A percentile compares a stretch with the other conserved stretches of the same genome.
These are phyloP conservation scores for Globisporangium irregulare DNA, from an alignment of 352 stramenopile species.

Conservation along the genomic window DNA sequence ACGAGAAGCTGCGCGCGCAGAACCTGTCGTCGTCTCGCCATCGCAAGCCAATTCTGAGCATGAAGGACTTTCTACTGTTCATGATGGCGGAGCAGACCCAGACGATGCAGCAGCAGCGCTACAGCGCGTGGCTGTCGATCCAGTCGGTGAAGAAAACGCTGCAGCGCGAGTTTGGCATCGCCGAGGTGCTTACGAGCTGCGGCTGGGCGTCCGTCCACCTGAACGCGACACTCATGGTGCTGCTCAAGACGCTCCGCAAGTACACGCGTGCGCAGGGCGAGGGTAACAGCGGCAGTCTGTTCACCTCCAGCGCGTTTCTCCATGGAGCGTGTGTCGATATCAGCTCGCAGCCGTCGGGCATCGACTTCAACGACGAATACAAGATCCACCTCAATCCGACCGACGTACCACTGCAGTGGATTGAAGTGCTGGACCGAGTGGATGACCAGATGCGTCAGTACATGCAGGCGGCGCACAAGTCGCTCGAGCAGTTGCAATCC, in stretches of 20 bases:
- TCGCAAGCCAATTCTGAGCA: constrained; percentile 33
- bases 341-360: constrained; percentile 45
- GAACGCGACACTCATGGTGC: constrained; percentile 54
- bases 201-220: constrained; percentile 61
- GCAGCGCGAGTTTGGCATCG: constrained; percentile 47
- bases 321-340: constrained; percentile 36
- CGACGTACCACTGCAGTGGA: constrained; percentile 63
- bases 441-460: constrained; percentile 45
- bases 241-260: constrained; percentile 59
- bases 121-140: constrained; percentile 50
- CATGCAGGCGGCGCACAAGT: constrained; percentile 38
- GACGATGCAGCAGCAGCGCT: constrained; percentile 34
- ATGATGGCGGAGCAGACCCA: constrained; percentile 35
- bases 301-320: constrained; percentile 36
- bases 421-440: constrained; percentile 54
- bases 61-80: constrained; percentile 42
- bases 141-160: constrained; percentile 48
- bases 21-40: constrained; percentile 19
- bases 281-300: constrained; percentile 17
- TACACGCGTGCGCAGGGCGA: constrained; percentile 31
- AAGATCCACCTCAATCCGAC: constrained; percentile 49
- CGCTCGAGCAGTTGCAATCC: constrained; percentile 29
- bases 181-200: constrained; percentile 46
- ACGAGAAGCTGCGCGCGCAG: constrained; percentile 21
- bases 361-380: constrained; percentile 61